These are phyloP conservation scores for Cichorium intybus DNA, from an alignment of 140 eudicot genomes.

Conservation along the genomic window DNA sequence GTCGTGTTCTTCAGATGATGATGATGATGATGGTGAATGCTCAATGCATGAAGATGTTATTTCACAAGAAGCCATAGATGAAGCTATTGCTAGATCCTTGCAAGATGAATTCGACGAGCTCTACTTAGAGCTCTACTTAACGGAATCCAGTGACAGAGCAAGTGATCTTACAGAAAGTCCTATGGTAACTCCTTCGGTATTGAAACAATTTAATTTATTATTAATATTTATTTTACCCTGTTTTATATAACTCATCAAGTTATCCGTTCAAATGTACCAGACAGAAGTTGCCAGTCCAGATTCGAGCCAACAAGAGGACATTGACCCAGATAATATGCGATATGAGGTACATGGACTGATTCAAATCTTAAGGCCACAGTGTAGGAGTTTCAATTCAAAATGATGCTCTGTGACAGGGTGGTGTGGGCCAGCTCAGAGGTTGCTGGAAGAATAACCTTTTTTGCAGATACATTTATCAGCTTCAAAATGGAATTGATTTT, in stretches of 20 bases:
- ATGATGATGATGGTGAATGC: slow-evolving; percentile 39
- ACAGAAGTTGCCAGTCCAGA: slow-evolving; percentile 31
- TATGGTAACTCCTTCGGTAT: slow-evolving; percentile 42
- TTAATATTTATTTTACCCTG: background rate
- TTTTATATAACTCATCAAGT: background rate
- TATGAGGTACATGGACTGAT: slow-evolving; percentile 51
- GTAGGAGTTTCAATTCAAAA: no score
- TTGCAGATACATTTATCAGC: background rate
- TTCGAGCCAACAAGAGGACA: slow-evolving; percentile 50
- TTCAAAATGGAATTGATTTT: background rate
- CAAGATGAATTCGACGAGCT: slow-evolving; percentile 65
- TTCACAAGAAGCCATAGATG: slow-evolving; percentile 65
- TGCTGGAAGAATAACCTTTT: background rate
- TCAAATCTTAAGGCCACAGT: background rate
- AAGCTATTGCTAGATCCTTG: slow-evolving; percentile 77
- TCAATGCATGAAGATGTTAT: slow-evolving; percentile 25
- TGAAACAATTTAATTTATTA: background rate
- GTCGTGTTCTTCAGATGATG: slow-evolving; percentile 22
- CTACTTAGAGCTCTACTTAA: slow-evolving; percentile 28
- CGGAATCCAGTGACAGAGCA: slow-evolving; percentile 36
- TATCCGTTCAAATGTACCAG: slow-evolving; percentile 2
- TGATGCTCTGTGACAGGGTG: background rate
- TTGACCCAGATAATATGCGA: slow-evolving; percentile 70
- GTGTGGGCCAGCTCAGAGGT: background rate
- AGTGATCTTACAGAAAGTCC: slow-evolving; percentile 28